Evolutionary conservation across 352 stramenopile species (phyloP), one percentile per base, ranked within the genome.

Genomic region (Lagenidium giganteum): DNA sequence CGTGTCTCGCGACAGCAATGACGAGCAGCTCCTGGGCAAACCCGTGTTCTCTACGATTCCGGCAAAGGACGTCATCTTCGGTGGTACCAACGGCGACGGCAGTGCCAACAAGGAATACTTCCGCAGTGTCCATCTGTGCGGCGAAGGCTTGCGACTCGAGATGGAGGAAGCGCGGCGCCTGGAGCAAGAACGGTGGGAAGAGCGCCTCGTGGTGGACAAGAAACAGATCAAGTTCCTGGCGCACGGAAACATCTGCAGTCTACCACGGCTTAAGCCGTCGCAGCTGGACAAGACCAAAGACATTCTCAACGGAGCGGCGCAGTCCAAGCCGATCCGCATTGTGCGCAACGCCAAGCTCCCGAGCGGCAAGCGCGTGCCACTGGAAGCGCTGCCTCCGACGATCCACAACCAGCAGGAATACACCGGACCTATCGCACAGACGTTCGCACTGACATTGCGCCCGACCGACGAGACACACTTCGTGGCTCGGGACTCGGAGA

Each of bases 21-120:
- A 32, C 31, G 48, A 43, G 18, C 37, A n/a, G 16, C 39, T 27
- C 34, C n/a, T n/a, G n/a, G 25, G 41, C 21, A 57, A 46, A 3
- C 31, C 61, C 1, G 52, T 82, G 11, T 96, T 96, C 47, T 78
- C 86, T 27, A 94, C 69, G 4, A 47, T 95, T 5, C 83, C 83
- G 18, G 90, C 77, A n/a, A 96, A 95, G 46, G 67, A 89, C 42
- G 66, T 84, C 55, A 33, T 95, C 16, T 96, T 96, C 44, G 87
- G 87, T 13, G 83, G 82, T 20, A 87, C 84, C 14, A 82, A 96
- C 42, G 64, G 58, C 5, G 78, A 87, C 47, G 79, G 67, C 9
- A 75, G 51, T 0, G 57, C 63, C 7, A 87, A 95, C 34, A 17
- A 46, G 0, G 69, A 90, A 20, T 95, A 91, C 51, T 95, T 95